phyloP scores from a whole-genome alignment of 768 basidiomycete species.

The Pulveroboletus sp. region DNA sequence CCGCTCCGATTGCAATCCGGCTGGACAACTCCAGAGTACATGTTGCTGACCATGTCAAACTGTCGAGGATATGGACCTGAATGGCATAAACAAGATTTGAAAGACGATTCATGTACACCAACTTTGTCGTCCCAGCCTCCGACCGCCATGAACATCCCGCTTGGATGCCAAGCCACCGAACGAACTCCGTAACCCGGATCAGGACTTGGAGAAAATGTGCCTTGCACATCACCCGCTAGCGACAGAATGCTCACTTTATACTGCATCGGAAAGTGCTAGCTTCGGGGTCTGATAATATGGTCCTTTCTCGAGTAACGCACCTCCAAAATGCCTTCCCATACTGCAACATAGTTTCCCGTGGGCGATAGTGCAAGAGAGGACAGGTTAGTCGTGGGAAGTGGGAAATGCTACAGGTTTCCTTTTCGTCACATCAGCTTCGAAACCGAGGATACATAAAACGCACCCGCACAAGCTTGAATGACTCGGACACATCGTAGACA shows the following conservation, averaged over 20 bases:
- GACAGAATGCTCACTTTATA: slow-evolving; percentile 73
- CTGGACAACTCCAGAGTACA: slow-evolving; percentile 58
- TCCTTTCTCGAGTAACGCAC: slow-evolving; percentile 36
- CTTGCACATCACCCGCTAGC: slow-evolving; percentile 58
- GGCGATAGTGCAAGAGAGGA: slow-evolving; percentile 74
- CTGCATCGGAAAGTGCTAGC: slow-evolving; percentile 34
- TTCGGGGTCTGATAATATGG: background rate
- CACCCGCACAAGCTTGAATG: slow-evolving; percentile 72
- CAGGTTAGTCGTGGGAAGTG: slow-evolving; percentile 69
- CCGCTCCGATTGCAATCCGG: slow-evolving; percentile 52
- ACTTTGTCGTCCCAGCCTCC: slow-evolving; percentile 91
- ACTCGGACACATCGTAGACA: slow-evolving; percentile 70
- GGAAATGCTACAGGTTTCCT: slow-evolving; percentile 62
- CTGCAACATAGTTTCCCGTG: slow-evolving; percentile 66
- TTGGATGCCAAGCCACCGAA: slow-evolving; percentile 80
- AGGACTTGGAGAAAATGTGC: slow-evolving; percentile 63
- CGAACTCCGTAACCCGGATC: slow-evolving; percentile 87
- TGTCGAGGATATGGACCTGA: slow-evolving; percentile 74
- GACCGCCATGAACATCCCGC: slow-evolving; percentile 73
- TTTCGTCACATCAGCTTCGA: slow-evolving; percentile 17
- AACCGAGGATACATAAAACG: background rate
- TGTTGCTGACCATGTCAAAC: slow-evolving; percentile 68
- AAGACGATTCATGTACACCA: slow-evolving; percentile 3
- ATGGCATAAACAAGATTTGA: slow-evolving; percentile 1
- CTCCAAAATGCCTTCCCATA: slow-evolving; percentile 86